Conservation (phyloP, 2,329 filamentous ascomycete genomes). For the Tolypocladium sp. region DNA sequence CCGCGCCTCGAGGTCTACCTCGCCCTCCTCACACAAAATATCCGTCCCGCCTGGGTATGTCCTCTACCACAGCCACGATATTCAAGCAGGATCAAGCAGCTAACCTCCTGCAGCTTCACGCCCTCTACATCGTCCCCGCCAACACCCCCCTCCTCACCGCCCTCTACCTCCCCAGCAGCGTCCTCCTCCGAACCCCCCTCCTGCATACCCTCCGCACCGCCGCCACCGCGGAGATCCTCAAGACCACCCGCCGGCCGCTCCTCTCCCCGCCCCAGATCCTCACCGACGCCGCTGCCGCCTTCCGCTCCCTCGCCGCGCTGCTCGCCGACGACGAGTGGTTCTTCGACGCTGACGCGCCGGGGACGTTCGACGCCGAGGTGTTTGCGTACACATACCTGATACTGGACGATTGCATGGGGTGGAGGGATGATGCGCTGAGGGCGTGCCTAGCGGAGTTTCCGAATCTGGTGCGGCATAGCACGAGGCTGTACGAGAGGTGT, state of each 20-base stretch:
- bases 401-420: conserved; percentile 52
- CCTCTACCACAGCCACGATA: not conserved
- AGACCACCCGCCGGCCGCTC: conserved; percentile 36
- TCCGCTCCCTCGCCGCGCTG: conserved; percentile 35
- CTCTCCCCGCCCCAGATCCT: conserved; percentile 29
- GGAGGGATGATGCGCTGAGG: conserved; percentile 53
- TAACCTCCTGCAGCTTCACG: conserved; percentile 51
- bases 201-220: conserved; percentile 60
- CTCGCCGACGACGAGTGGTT: conserved; percentile 37
- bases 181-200: conserved; percentile 54
- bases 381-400: conserved; percentile 86
- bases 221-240: conserved; percentile 65
- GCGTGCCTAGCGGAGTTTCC: conserved; percentile 46
- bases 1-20: conserved; percentile 64
- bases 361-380: conserved; percentile 76
- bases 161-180: conserved; percentile 64
- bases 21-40: conserved; percentile 63
- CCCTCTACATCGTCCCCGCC: conserved; percentile 64
- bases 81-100: not conserved
- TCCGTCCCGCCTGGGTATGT: conserved; percentile 79
- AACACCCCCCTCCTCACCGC: conserved; percentile 61
- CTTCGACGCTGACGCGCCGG: conserved; percentile 43
- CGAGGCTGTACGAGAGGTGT: conserved; percentile 22
- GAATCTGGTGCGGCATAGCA: conserved; percentile 47
- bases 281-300: conserved; percentile 31